Conservation (phyloP, 2,329 filamentous ascomycete species). For the Colletotrichum gigasporum region DNA sequence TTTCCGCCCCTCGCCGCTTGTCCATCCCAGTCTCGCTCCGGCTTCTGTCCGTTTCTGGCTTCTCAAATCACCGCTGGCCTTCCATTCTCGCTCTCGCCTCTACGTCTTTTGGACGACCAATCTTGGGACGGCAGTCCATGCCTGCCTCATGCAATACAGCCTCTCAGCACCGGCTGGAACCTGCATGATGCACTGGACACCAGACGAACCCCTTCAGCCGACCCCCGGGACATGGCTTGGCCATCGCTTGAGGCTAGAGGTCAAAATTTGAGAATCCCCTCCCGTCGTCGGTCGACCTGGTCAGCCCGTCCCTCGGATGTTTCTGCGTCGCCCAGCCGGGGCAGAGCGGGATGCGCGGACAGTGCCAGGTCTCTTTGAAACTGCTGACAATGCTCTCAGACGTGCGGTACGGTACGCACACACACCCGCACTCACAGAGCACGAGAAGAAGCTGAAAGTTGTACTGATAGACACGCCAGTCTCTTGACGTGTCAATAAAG, state of each 20-base stretch:
- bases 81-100: background rate
- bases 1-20: too few relatives aligned
- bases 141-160: background rate
- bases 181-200: background rate
- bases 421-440: background rate
- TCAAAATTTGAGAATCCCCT: background rate
- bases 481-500: background rate
- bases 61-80: background rate
- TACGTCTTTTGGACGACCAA: background rate
- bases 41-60: background rate
- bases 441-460: background rate
- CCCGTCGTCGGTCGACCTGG: background rate
- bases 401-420: background rate
- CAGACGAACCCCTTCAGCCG: constrained; percentile 6
- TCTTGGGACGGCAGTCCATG: constrained; percentile 1
- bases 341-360: constrained; percentile 1
- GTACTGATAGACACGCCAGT: background rate
- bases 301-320: background rate
- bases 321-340: background rate
- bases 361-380: background rate
- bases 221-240: background rate
- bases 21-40: background rate
- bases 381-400: background rate
- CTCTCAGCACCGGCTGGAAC: background rate
- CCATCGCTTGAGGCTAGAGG: background rate